A percentile compares a stretch with the other conserved stretches of the same genome.
Evolutionary conservation across 345 rosid species (phyloP).

Genomic region (Lenwebbia sp.): DNA sequence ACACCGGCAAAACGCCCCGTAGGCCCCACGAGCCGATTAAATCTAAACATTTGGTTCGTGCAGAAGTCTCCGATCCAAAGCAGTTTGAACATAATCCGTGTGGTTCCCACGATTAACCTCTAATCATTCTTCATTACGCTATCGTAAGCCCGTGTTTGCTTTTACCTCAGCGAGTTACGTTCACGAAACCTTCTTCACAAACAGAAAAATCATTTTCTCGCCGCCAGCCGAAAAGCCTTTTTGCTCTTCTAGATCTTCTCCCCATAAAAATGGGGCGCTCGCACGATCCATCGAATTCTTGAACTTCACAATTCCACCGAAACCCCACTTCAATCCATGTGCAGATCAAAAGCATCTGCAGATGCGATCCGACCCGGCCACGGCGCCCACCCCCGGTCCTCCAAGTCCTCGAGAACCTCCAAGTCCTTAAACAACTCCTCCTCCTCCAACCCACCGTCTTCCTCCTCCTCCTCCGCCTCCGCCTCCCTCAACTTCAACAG

Average conservation of each 20-base stretch:
- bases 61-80: too few species aligned
- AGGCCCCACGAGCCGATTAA: too few species aligned
- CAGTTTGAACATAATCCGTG: too few species aligned
- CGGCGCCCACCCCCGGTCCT: neutral
- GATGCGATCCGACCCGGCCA: neutral
- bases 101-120: too few species aligned
- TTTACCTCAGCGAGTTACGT: neutral
- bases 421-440: constrained; percentile 10
- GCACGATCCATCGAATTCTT: neutral
- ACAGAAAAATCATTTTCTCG: neutral
- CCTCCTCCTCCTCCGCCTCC: constrained; percentile 36
- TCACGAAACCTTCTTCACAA: neutral
- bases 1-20: too few species aligned
- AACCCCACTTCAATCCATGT: neutral
- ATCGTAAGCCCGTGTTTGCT: too few species aligned
- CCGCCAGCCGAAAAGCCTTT: neutral
- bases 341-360: constrained; percentile 1
- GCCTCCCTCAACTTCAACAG: constrained; percentile 16
- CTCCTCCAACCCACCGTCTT: constrained; percentile 22
- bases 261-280: neutral
- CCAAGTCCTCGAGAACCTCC: neutral
- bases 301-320: neutral
- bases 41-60: too few species aligned
- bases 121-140: too few species aligned
- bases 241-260: neutral